These are phyloP conservation scores for Simmondsia chinensis DNA, from an alignment of 148 eudicot species.

Conservation along the genomic window DNA sequence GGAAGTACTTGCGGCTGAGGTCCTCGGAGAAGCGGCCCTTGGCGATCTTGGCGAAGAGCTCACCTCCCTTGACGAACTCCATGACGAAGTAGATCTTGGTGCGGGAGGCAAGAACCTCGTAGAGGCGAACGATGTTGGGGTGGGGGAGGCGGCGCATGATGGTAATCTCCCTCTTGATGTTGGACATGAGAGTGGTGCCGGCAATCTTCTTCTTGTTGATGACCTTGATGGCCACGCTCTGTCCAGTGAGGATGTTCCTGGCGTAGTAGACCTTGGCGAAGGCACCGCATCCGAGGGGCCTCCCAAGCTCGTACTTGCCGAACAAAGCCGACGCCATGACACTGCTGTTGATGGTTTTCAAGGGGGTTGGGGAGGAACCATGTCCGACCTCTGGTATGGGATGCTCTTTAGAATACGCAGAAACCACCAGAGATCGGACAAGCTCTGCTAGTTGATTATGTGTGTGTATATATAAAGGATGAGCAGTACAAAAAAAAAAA, in stretches of 20 bases:
- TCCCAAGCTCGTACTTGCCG: conserved; percentile 63
- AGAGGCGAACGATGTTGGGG: conserved; percentile 48
- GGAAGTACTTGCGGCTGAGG: conserved; percentile 48
- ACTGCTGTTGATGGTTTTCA: no score
- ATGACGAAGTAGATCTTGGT: conserved; percentile 60
- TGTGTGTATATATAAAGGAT: no score
- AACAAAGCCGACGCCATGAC: no score
- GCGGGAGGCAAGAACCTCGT: conserved; percentile 55
- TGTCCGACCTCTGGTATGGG: no score
- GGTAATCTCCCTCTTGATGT: conserved; percentile 56
- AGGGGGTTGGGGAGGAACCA: no score
- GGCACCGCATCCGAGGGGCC: conserved; percentile 59
- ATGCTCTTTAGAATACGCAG: no score
- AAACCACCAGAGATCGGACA: no score
- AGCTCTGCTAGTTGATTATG: no score
- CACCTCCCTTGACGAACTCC: conserved; percentile 68
- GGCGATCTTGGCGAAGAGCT: conserved; percentile 57
- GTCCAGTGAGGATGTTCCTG: conserved; percentile 35
- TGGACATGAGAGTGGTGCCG: conserved; percentile 16
- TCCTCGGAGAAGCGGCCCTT: conserved; percentile 63
- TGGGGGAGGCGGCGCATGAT: conserved; percentile 53
- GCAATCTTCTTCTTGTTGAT: conserved; percentile 38
- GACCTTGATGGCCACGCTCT: conserved; percentile 59
- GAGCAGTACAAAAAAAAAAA: no score
- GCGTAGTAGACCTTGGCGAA: conserved; percentile 75